Base-by-base conservation (phyloP, 768 basidiomycete genomes). In the Russula virescens region DNA sequence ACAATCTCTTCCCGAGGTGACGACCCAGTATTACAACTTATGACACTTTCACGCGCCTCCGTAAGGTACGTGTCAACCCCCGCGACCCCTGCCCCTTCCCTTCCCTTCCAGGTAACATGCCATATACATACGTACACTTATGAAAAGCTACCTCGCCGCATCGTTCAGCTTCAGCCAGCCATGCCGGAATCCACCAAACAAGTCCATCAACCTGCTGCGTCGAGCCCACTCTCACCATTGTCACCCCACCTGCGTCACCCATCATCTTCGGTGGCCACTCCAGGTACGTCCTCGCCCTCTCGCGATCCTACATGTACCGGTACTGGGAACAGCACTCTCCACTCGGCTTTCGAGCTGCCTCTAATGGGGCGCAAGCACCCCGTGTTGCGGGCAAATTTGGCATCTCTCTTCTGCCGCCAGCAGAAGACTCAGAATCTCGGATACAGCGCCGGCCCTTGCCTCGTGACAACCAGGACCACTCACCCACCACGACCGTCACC, bases 321-420 rank as follows among this genome's bases (percentile, higher is more conserved):
- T 31, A 35, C 34, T n/a, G 25, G 31, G 9, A 50, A 45, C 2
- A 45, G 52, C 14, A 6, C 10, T 21, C 31, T 64, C 40, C 31
- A 60, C 47, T 59, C 63, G 58, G 47, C 63, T 26, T 64, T 60
- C 35, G 19, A 23, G n/a, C 26, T 64, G n/a, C 63, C 63, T 7
- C 53, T 60, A 46, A 35, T 55, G 40, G 63, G 63, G 10, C 63
- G 63, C 58, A 64, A 64, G 53, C 63, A 58, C 53, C 63, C 63
- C 28, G 58, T 64, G 18, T 46, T 64, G 63, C 52, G 63, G 9
- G 63, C 63, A 1, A 64, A 64, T n/a, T 16, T 64, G 28, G 63
- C 63, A 2, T 64, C 58, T n/a, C 53, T 64, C 14, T 64, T 64
- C 34, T 64, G 63, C 38, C 63, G 63, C 48, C 63, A 58, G 53